phyloP scores from a whole-genome alignment of 371 early-diverging fungal species.

The Mortierella sp. region DNA sequence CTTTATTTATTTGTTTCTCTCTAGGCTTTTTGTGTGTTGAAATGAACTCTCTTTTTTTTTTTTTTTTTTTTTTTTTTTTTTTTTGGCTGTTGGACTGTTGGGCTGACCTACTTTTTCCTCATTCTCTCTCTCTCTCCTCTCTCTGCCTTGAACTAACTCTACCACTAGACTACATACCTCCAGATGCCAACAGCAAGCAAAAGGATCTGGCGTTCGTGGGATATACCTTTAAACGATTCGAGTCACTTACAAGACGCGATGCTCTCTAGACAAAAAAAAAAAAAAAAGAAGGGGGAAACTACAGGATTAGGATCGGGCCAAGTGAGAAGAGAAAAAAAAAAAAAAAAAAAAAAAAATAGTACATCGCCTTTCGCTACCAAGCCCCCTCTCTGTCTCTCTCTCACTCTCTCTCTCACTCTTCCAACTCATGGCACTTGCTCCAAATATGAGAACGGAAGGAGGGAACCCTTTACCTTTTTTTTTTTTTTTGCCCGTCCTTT shows the following conservation, averaged over 20 bases:
- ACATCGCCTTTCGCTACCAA: too few species aligned
- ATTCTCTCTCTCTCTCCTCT: background rate
- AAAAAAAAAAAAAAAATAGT: background rate
- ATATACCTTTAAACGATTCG: slow-evolving; percentile 96
- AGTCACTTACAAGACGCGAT: slow-evolving; percentile 83
- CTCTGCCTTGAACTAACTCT: background rate
- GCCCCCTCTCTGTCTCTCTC: too few species aligned
- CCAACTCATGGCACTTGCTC: too few species aligned
- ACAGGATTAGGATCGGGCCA: background rate
- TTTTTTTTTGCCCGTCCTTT: too few species aligned
- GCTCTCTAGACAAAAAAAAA: slow-evolving; percentile 61
- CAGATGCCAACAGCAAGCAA: slow-evolving; percentile 68
- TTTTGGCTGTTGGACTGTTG: too few species aligned
- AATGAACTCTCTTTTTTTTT: too few species aligned
- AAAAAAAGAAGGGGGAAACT: background rate
- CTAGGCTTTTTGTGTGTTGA: background rate
- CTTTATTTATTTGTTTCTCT: too few species aligned
- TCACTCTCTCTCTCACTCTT: too few species aligned
- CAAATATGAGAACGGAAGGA: too few species aligned
- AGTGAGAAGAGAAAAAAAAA: background rate
- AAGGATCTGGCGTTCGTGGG: slow-evolving; percentile 97
- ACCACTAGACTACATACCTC: slow-evolving; percentile 38
- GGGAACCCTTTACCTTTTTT: background rate
- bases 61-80: too few species aligned
- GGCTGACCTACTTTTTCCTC: background rate